phyloP scores from a whole-genome alignment of 805 yeast species.

The Kuraishia hungarica region DNA sequence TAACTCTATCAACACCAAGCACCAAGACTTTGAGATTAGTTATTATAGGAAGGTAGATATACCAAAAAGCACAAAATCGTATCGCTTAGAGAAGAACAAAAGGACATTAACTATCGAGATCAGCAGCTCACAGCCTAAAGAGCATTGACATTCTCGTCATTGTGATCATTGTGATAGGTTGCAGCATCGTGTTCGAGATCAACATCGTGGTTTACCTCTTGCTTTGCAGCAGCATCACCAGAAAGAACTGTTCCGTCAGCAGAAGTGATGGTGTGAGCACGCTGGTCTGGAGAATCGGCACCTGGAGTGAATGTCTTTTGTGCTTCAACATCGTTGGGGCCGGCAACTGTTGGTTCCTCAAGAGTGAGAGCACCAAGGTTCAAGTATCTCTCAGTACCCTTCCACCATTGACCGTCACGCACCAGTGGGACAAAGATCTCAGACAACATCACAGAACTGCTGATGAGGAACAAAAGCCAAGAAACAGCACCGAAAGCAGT shows the following conservation, averaged over 20 bases:
- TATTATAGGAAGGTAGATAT: not conserved
- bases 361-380: not conserved
- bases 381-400: not conserved
- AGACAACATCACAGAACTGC: not conserved
- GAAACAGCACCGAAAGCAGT: not conserved
- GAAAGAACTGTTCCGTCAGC: not conserved
- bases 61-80: not conserved
- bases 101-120: not conserved
- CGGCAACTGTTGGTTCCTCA: not conserved
- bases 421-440: not conserved
- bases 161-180: not conserved
- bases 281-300: not conserved
- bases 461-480: not conserved
- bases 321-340: not conserved
- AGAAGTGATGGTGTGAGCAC: not conserved
- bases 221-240: not conserved
- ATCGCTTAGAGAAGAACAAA: not conserved
- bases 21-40: not conserved
- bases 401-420: not conserved
- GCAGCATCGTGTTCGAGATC: not conserved
- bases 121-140: not conserved
- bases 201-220: not conserved
- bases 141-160: not conserved
- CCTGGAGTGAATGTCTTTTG: not conserved
- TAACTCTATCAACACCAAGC: too few relatives aligned